Conservation (phyloP, 169 alveolate species). For the Eimeria tenella region DNA sequence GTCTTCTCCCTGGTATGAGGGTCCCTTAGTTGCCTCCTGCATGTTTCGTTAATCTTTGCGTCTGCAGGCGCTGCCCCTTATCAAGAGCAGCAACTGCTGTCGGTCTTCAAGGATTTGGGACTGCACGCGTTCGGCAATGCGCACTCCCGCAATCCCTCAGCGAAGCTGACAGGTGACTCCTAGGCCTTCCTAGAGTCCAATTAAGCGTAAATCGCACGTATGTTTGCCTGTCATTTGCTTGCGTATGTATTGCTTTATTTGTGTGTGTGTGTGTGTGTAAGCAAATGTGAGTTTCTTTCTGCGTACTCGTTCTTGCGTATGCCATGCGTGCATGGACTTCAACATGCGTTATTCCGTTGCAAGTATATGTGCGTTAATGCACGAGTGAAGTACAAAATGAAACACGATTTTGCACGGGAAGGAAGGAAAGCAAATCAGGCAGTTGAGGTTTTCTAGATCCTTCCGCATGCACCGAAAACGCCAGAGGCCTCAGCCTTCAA, state of each 20-base stretch:
- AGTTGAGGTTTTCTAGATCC: too few species aligned
- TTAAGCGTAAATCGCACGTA: too few species aligned
- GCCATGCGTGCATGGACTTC: neutral
- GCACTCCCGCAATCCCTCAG: constrained; percentile 83
- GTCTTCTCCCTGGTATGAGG: too few species aligned
- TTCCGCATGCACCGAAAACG: too few species aligned
- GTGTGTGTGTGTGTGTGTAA: too few species aligned
- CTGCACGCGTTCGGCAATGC: constrained; percentile 81
- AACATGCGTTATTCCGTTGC: neutral
- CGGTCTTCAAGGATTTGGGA: constrained; percentile 73
- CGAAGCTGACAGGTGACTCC: constrained; percentile 71
- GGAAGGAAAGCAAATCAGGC: neutral
- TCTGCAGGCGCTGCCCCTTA: constrained; percentile 76
- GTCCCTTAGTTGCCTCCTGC: too few species aligned
- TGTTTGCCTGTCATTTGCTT: too few species aligned
- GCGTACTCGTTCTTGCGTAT: neutral
- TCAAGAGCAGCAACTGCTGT: constrained; percentile 79
- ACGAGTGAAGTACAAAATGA: neutral
- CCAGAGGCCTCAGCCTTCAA: too few species aligned
- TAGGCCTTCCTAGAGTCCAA: too few species aligned
- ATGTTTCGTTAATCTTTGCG: neutral
- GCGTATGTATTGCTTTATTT: too few species aligned
- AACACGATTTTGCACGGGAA: neutral
- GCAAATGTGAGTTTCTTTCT: neutral
- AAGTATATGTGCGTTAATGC: neutral